These are phyloP conservation scores for Fusarium tuaranense DNA, from an alignment of 2,329 filamentous ascomycete genomes.

Conservation along the genomic window DNA sequence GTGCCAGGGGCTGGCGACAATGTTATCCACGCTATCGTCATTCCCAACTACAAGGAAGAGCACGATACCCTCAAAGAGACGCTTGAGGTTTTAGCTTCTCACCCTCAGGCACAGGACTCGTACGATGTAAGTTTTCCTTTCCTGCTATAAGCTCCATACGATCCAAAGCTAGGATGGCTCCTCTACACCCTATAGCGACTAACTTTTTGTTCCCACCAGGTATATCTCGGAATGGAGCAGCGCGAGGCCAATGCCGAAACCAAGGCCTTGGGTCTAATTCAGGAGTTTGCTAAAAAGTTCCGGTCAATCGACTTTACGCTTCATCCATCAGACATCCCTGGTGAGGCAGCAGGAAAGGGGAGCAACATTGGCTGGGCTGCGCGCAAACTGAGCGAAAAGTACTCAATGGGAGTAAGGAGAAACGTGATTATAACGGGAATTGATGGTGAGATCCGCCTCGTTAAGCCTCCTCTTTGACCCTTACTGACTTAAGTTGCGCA, in stretches of 20 bases:
- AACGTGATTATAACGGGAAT: constrained; percentile 78
- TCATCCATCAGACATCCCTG: constrained; percentile 73
- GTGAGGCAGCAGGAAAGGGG: constrained; percentile 79
- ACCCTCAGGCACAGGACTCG: constrained; percentile 70
- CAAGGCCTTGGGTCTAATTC: constrained; percentile 72
- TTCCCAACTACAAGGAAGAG: constrained; percentile 82
- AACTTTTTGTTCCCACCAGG: constrained; percentile 53
- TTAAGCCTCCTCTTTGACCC: not conserved
- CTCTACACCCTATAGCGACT: not conserved
- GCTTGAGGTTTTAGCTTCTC: constrained; percentile 74
- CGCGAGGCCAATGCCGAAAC: constrained; percentile 70
- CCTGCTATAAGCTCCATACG: not conserved
- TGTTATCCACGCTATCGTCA: constrained; percentile 74
- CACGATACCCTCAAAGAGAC: constrained; percentile 76
- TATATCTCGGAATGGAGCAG: constrained; percentile 80
- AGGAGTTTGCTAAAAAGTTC: constrained; percentile 73
- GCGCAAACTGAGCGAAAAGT: constrained; percentile 72
- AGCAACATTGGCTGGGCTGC: constrained; percentile 81
- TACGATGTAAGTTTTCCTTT: constrained; percentile 72
- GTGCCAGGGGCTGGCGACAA: constrained; percentile 55
- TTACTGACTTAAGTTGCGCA: constrained; percentile 12
- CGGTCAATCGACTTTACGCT: constrained; percentile 75
- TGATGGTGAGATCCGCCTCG: constrained; percentile 67
- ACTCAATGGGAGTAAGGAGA: constrained; percentile 63
- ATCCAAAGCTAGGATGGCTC: not conserved